A percentile compares a stretch with the other conserved stretches of the same genome.
phyloP scores from a whole-genome alignment of 208 protist species.

The Tetramitus jugosus region DNA sequence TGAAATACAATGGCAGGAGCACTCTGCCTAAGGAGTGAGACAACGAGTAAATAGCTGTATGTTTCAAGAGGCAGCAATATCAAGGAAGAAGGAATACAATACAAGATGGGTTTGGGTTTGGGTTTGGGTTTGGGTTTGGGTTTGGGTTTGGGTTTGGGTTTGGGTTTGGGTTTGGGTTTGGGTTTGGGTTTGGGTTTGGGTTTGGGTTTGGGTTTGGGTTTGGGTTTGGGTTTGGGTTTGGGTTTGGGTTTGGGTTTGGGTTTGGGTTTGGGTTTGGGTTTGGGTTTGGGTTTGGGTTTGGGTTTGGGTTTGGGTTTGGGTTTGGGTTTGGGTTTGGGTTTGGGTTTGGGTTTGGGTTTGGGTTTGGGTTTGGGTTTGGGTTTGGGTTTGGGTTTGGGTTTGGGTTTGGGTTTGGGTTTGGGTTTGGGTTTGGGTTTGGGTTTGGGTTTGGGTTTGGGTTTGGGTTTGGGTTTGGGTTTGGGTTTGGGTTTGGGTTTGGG shows the following conservation, averaged over 20 bases:
- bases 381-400: background rate
- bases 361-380: background rate
- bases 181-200: background rate
- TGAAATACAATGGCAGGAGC: no score
- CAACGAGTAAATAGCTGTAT: no score
- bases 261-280: background rate
- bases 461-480: background rate
- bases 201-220: background rate
- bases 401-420: background rate
- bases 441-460: background rate
- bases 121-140: conserved; percentile 19
- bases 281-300: background rate
- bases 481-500: background rate
- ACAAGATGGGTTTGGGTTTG: conserved; percentile 14
- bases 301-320: background rate
- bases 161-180: conserved; percentile 5
- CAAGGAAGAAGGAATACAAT: no score
- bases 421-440: background rate
- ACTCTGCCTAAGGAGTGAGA: no score
- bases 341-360: background rate
- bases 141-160: conserved; percentile 18
- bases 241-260: background rate
- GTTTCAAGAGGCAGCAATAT: no score
- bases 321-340: background rate
- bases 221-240: background rate